Evolutionary conservation across 2,329 filamentous ascomycete genomes (phyloP), one percentile per base, ranked within the genome.

Genomic region (Grosmannia huntii): DNA sequence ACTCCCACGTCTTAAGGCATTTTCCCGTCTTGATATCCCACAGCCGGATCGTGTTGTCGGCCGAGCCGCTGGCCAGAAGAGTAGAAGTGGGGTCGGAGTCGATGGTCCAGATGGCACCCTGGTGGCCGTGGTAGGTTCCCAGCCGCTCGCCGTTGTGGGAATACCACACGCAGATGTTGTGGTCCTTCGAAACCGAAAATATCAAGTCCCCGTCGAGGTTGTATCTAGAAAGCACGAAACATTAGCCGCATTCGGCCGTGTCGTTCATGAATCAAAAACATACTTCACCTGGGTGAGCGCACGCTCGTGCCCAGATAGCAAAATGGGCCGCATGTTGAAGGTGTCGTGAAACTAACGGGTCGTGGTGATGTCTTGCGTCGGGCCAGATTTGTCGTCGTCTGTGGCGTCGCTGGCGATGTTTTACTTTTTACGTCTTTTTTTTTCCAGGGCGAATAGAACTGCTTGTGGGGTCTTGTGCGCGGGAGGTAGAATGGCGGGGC

Each of bases 81-180:
- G 88, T 89, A 64, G 87, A 89, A 68, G 90, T 90, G 64, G 92
- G 91, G 76, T 96, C 89, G 69, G 96, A 87, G 71, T 99, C 94
- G 74, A 99, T 88, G 62, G 94, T 96, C 94, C 94, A 99, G 78
- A 99, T 88, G 68, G 94, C 92, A 76, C 94, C 94, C 74, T 95
- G 87, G 76, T 99, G 94, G 73, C 94, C 94, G 71, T 89, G 86
- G 78, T 97, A 99, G 67, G 92, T 94, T 69, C 94, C 94, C 68
- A 97, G 82, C 68, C 94, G 88, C 80, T 99, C 94, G 76, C 94
- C 94, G 75, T 99, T 99, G 78, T 95, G 90, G 64, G 90, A 87
- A 76, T 84, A 97, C 94, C 94, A 99, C 64, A 84, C 92, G 80
- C 92, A 96, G 69, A 96, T 90, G 70, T 95, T 84, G 67, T 65